These are phyloP conservation scores for Verbascum thapsus DNA, from an alignment of 257 asterid genomes.

Conservation along the genomic window DNA sequence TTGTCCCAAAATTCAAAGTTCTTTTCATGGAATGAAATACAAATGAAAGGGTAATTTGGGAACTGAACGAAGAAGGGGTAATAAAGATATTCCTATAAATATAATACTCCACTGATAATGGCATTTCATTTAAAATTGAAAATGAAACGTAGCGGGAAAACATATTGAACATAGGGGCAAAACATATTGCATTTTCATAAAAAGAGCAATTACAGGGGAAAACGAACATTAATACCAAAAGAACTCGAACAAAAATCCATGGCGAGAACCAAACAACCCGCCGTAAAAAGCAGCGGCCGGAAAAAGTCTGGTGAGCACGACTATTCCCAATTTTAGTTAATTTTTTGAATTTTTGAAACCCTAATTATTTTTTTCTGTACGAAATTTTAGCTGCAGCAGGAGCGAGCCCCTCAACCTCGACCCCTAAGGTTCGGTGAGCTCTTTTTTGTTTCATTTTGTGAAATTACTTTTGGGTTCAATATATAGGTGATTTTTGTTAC, in stretches of 20 bases:
- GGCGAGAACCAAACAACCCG: slow-evolving; percentile 69
- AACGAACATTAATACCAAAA: background rate
- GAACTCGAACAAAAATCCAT: slow-evolving; percentile 32
- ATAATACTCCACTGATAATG: no score
- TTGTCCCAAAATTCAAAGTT: no score
- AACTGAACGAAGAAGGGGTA: no score
- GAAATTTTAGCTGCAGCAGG: slow-evolving; percentile 44
- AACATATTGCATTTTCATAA: background rate
- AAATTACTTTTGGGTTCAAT: no score
- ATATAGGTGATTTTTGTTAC: background rate
- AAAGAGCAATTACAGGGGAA: background rate
- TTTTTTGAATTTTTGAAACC: slow-evolving; percentile 34
- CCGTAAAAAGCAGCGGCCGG: slow-evolving; percentile 28
- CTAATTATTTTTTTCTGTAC: slow-evolving; percentile 33
- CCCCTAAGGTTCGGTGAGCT: slow-evolving; percentile 27
- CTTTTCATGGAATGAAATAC: no score
- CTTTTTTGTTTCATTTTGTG: no score
- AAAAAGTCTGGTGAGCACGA: slow-evolving; percentile 39
- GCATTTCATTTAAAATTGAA: no score
- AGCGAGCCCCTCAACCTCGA: slow-evolving; percentile 41
- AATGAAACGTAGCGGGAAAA: slow-evolving; percentile 41
- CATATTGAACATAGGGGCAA: no score
- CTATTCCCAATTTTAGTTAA: background rate
- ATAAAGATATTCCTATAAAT: no score
- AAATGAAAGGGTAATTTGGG: no score